Evolutionary conservation across 2,329 filamentous ascomycete species (phyloP).

Genomic region (Colletotrichum sp.): DNA sequence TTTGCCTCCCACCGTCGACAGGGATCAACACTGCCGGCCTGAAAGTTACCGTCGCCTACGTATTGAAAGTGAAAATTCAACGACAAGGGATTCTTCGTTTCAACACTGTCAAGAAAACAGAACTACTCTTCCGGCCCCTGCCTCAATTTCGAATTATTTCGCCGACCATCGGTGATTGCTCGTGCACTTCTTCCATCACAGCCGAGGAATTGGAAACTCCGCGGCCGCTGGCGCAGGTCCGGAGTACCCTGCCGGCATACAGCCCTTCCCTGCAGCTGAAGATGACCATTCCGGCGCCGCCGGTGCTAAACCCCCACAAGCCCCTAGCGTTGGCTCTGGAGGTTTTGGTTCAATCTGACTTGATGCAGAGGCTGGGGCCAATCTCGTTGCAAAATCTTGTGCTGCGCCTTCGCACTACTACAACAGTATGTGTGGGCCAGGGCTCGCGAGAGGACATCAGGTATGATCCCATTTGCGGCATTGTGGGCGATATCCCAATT

Average conservation of each 20-base stretch:
- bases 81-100: background rate
- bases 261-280: background rate
- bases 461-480: background rate
- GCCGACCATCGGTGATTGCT: background rate
- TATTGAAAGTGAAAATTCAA: background rate
- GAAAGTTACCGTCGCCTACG: background rate
- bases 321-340: background rate
- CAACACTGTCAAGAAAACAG: background rate
- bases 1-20: background rate
- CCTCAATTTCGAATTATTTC: background rate
- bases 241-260: background rate
- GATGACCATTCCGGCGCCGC: background rate
- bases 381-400: background rate
- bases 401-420: background rate
- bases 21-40: background rate
- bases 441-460: background rate
- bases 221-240: background rate
- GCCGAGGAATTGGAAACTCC: background rate
- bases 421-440: background rate
- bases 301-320: background rate
- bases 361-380: background rate
- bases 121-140: background rate
- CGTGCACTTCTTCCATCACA: background rate
- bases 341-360: background rate
- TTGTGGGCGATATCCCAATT: background rate